A percentile compares a stretch with the other conserved stretches of the same genome.
These are phyloP conservation scores for Fusarium hostae DNA, from an alignment of 2,329 filamentous ascomycete genomes.

Conservation along the genomic window DNA sequence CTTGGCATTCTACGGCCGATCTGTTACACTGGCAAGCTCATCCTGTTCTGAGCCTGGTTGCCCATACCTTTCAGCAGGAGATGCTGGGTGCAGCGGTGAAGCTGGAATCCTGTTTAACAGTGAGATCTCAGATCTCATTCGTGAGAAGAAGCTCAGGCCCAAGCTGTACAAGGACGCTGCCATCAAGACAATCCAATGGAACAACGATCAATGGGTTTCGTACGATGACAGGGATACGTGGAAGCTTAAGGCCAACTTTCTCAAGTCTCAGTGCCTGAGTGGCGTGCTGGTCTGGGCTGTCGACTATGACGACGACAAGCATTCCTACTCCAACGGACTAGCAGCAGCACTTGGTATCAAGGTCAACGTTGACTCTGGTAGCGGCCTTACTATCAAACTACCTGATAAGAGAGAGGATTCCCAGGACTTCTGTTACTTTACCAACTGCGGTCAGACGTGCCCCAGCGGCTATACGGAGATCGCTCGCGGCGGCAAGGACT, in stretches of 20 bases:
- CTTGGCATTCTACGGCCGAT: slow-evolving; percentile 55
- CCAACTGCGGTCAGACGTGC: not conserved
- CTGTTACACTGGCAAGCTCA: slow-evolving; percentile 27
- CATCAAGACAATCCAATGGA: not conserved
- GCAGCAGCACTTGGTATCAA: not conserved
- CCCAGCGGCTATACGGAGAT: not conserved
- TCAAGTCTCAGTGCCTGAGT: not conserved
- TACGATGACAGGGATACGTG: not conserved
- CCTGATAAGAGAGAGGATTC: not conserved
- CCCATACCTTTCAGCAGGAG: not conserved
- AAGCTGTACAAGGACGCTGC: not conserved
- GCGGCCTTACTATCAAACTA: not conserved
- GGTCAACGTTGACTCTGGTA: not conserved
- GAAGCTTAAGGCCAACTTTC: not conserved
- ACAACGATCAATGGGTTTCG: not conserved
- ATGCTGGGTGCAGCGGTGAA: not conserved
- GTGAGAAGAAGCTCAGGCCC: not conserved
- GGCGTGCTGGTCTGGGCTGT: not conserved
- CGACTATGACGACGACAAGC: not conserved
- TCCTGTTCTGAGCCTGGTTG: slow-evolving; percentile 28
- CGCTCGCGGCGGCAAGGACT: not conserved
- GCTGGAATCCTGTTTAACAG: not conserved
- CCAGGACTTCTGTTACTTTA: not conserved
- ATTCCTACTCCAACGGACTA: not conserved
- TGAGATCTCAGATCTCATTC: not conserved